Evolutionary conservation across 1,284 basidiomycete species (phyloP).

Genomic region (Mycosarcoma maydis): DNA sequence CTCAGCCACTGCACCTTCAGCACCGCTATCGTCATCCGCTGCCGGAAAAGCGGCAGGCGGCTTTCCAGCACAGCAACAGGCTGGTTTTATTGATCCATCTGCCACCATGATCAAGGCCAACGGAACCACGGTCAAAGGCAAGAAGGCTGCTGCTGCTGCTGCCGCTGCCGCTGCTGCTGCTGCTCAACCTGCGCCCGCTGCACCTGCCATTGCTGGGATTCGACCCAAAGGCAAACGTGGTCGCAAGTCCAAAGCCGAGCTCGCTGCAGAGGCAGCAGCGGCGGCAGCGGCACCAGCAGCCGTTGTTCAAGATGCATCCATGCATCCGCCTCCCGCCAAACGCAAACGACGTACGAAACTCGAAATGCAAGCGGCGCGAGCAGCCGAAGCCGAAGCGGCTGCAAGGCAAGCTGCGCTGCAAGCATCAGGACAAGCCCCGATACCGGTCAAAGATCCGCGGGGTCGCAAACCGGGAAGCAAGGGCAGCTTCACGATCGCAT

Average conservation of each 20-base stretch:
- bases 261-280: slow-evolving; percentile 36
- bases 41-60: slow-evolving; percentile 10
- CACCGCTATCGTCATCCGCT: slow-evolving; percentile 5
- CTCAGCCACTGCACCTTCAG: slow-evolving; percentile 6
- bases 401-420: slow-evolving; percentile 27
- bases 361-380: slow-evolving; percentile 36
- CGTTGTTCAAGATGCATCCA: slow-evolving; percentile 12
- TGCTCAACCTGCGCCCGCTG: slow-evolving; percentile 5
- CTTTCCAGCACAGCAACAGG: slow-evolving; percentile 19
- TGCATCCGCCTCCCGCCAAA: slow-evolving; percentile 29
- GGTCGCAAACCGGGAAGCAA: slow-evolving; percentile 25
- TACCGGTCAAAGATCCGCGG: slow-evolving; percentile 32
- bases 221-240: slow-evolving; percentile 39
- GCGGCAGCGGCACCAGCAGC: slow-evolving; percentile 14
- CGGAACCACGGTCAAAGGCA: slow-evolving; percentile 26
- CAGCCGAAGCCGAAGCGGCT: slow-evolving; percentile 20
- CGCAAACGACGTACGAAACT: slow-evolving; percentile 37
- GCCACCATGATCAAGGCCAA: slow-evolving; percentile 44
- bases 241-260: slow-evolving; percentile 38
- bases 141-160: slow-evolving; percentile 29
- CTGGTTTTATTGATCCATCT: slow-evolving; percentile 33
- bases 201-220: slow-evolving; percentile 9
- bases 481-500: slow-evolving; percentile 31
- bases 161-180: slow-evolving; percentile 6
- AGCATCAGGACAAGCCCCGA: slow-evolving; percentile 28